Percentiles rank a stretch among this genome's conserved stretches.
These are phyloP conservation scores for Ceratobasidium sp. DNA, from an alignment of 1,284 basidiomycete genomes.

Conservation along the genomic window DNA sequence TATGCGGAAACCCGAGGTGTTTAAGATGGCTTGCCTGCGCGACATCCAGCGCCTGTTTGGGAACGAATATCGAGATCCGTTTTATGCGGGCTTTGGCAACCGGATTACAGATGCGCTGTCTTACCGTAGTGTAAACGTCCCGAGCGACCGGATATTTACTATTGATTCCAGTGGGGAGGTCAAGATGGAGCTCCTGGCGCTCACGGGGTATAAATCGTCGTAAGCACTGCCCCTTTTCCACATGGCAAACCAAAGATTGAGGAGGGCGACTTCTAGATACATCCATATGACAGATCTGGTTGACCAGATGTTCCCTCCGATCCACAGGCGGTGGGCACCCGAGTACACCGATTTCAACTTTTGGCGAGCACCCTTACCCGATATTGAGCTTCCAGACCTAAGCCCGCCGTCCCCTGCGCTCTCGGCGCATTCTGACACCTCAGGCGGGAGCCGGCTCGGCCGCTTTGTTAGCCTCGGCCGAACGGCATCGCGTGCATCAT, in stretches of 20 bases:
- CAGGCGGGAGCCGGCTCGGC: conserved; percentile 75
- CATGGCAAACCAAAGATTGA: conserved; percentile 7
- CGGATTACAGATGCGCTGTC: conserved; percentile 97
- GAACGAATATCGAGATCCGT: conserved; percentile 75
- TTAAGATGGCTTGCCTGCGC: conserved; percentile 99
- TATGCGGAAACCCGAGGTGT: conserved; percentile 97
- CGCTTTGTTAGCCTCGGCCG: conserved; percentile 61
- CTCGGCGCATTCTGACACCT: conserved; percentile 89
- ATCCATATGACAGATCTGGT: conserved; percentile 99
- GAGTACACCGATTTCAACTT: conserved; percentile 98
- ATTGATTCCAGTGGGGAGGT: conserved; percentile 97
- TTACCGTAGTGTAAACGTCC: conserved; percentile 95
- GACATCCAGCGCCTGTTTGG: conserved; percentile 96
- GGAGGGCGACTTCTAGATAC: conserved; percentile 63
- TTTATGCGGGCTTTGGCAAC: conserved; percentile 99
- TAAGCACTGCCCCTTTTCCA: conserved; percentile 58
- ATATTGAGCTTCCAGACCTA: conserved; percentile 89
- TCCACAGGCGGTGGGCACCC: conserved; percentile 85
- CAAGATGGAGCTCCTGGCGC: conserved; percentile 95
- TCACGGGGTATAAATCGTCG: conserved; percentile 97
- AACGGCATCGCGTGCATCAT: conserved; percentile 50
- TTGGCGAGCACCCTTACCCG: conserved; percentile 86
- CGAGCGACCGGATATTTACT: conserved; percentile 95
- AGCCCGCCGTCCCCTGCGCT: conserved; percentile 90
- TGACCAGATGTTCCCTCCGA: conserved; percentile 99